Evolutionary conservation across 495 filamentous ascomycete genomes (phyloP), one percentile per base, ranked within the genome.

Genomic region (Penicillium cinerascens): DNA sequence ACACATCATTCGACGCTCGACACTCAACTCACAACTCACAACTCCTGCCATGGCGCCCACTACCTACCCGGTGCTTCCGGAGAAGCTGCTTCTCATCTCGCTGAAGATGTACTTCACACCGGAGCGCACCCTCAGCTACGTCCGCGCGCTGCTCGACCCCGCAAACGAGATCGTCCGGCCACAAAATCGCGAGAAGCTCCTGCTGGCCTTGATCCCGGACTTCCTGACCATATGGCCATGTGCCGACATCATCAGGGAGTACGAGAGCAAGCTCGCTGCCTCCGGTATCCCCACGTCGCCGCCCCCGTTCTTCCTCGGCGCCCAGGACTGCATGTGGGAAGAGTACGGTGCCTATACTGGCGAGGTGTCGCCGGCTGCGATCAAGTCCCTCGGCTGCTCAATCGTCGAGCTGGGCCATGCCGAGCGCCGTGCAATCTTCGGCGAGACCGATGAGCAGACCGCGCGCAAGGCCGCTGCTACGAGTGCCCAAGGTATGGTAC

Each of bases 61-160:
- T 10, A 42, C 71, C n/a, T 69, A 75, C 39, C 72, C 78, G 41
- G 51, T 70, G 13, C 72, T 82, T 16, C 80, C 79, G n/a, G 75
- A 81, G 53, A 86, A 81, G 51, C 76, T 92, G 46, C 78, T 95
- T 44, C 87, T 88, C 63, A 84, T 92, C 65, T 88, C 83, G 47
- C 79, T 88, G 20, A 92, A 95, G 64, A 88, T 91, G 83, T 92
- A 92, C 77, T 92, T 92, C 68, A 80, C 81, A 69, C 78, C 84
- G 18, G 67, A 79, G 17, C 72, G 73, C 48, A 91, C 89, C 13
- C 70, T 74, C 47, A 57, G 71, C 41, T 95, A 89, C 73, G 71
- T 86, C 52, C 63, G 71, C 39, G 69, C 72, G 49, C 71, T 91
- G 36, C 73, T 85, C 18, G 60, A 74, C 42, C 77, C 75, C 47